Evolutionary conservation across 2,329 filamentous ascomycete genomes (phyloP).

Genomic region (Karstenula rhodostoma): DNA sequence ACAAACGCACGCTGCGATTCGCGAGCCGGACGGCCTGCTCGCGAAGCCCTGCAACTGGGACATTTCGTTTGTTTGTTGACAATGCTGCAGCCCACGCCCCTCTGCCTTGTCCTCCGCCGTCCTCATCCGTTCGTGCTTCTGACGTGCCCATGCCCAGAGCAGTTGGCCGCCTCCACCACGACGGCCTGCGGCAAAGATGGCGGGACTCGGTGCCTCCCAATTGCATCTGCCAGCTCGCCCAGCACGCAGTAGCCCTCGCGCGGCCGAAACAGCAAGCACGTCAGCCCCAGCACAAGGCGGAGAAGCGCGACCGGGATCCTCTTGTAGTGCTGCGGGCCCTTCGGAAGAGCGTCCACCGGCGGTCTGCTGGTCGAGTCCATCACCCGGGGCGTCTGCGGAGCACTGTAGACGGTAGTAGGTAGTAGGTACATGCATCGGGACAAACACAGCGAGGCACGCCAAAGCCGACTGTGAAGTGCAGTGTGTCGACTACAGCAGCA

Average conservation of each 20-base stretch:
- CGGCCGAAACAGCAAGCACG: conserved; percentile 40
- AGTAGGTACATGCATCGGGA: too few relatives aligned
- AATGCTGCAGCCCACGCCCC: conserved; percentile 22
- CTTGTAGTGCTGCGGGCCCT: conserved; percentile 16
- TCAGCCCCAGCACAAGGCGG: conserved; percentile 36
- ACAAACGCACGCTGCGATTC: conserved; percentile 40
- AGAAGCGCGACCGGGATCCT: conserved; percentile 35
- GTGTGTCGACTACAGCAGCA: background rate
- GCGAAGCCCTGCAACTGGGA: conserved; percentile 46
- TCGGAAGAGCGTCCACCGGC: conserved; percentile 6
- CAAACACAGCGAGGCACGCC: conserved; percentile 1
- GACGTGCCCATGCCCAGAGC: background rate
- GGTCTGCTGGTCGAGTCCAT: background rate
- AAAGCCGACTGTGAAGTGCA: background rate
- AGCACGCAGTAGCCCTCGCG: conserved; percentile 25
- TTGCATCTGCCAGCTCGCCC: conserved; percentile 17
- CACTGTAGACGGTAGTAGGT: too few relatives aligned
- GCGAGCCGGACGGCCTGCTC: conserved; percentile 27
- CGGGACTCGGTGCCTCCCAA: background rate
- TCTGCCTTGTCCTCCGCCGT: background rate
- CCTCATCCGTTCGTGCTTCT: background rate
- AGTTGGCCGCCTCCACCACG: background rate
- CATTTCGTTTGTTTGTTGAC: conserved; percentile 49
- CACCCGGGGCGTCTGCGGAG: background rate
- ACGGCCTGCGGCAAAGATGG: background rate